Evolutionary conservation across 108 stramenopile genomes (phyloP).

Genomic region (Stephanodiscus minutulus): DNA sequence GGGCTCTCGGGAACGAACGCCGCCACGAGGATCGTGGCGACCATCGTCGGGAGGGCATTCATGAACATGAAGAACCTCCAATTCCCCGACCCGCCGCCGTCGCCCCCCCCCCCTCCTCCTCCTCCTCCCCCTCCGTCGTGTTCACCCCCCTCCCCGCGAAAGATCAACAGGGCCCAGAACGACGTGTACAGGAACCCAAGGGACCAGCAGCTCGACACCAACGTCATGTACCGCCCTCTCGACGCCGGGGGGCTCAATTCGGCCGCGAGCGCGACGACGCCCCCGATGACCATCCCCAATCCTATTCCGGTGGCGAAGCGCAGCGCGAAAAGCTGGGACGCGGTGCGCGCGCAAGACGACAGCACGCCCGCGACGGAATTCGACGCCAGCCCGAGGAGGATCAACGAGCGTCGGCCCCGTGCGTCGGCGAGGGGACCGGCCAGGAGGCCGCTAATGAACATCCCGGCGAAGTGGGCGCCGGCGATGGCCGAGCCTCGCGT

Average conservation of each 20-base stretch:
- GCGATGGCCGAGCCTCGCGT: slow-evolving; percentile 39
- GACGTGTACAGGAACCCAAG: slow-evolving; percentile 43
- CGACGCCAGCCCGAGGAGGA: slow-evolving; percentile 28
- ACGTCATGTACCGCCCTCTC: slow-evolving; percentile 43
- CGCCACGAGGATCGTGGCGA: slow-evolving; percentile 18
- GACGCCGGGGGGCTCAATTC: slow-evolving; percentile 40
- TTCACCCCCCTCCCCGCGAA: neutral
- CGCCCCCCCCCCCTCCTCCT: no score
- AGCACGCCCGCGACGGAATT: slow-evolving; percentile 31
- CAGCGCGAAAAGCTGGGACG: slow-evolving; percentile 24
- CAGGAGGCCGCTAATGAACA: slow-evolving; percentile 44
- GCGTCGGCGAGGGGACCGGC: slow-evolving; percentile 34
- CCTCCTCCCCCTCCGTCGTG: no score
- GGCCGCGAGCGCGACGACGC: slow-evolving; percentile 36
- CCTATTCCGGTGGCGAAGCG: slow-evolving; percentile 43
- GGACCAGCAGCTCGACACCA: slow-evolving; percentile 44
- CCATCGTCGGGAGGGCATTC: slow-evolving; percentile 38
- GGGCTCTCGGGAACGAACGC: slow-evolving; percentile 44
- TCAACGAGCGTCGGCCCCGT: slow-evolving; percentile 29
- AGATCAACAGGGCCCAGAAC: slow-evolving; percentile 42
- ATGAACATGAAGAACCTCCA: slow-evolving; percentile 44
- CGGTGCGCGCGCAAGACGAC: slow-evolving; percentile 30
- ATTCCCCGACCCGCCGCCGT: slow-evolving; percentile 25
- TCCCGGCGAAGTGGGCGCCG: slow-evolving; percentile 40
- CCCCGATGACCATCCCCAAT: slow-evolving; percentile 36